Evolutionary conservation across 306 rosid species (phyloP), one percentile per base, ranked within the genome.

Genomic region (Casuarina cunninghamiana): DNA sequence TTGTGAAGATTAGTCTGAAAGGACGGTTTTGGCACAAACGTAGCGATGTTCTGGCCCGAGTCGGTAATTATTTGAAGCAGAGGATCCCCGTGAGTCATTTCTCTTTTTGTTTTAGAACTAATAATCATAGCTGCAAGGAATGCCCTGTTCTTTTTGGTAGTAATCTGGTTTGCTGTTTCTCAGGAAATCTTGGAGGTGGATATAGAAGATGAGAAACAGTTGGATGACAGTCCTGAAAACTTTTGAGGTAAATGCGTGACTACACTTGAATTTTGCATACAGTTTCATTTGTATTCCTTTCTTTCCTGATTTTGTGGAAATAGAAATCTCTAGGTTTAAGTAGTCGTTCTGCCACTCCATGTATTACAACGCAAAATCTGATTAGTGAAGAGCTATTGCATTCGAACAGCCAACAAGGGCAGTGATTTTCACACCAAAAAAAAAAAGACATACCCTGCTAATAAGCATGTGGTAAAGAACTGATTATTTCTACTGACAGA

Each of bases 21-120:
- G 98, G 98, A 73, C 89, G 97, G 42, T 95, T 95, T 87, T 95
- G 98, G 98, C 97, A 95, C 86, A 75, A 84, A 72, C 92, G 98
- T 21, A 88, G 95, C 71, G 81, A 74, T 0, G 96, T 92, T 46
- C 58, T 92, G 0, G 97, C 98, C 54, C 87, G 98, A 69, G 61
- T 92, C 2, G 96, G 79, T 39, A 95, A 95, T 75, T 95, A 90
- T 79, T 83, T 95, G 60, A 95, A 87, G 86, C 89, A 89, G 65
- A 95, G 98, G 79, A 95, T 95, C 66, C 98, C 98, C 6, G 98
- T 94, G 66, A 83, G 94, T 78, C 58, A 53, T 60, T 74, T 70
- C 15, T 35, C 12, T 58, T 2, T 35, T 69, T 57, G 2, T 44
- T 53, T 63, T 46, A 53, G 66, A 42, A 41, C 26, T 54, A 16